Conservation (phyloP, 352 stramenopile species). For the Globisporangium paroecandrum region DNA sequence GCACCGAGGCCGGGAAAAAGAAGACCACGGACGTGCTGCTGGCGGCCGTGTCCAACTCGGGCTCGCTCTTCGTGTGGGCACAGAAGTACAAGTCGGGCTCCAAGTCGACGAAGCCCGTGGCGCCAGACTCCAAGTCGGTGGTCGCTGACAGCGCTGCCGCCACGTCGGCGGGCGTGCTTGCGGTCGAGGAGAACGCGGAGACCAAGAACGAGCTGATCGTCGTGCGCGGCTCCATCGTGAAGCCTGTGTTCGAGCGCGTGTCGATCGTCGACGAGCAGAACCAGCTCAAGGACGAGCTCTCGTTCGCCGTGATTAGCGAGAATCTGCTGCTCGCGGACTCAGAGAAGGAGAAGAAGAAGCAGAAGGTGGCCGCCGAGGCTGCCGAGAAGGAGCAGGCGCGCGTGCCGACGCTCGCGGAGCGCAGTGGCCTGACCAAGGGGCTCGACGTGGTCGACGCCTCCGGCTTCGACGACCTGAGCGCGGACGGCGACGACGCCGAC, state of each 20-base stretch:
- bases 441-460: constrained; percentile 65
- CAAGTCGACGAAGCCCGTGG: constrained; percentile 64
- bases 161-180: constrained; percentile 43
- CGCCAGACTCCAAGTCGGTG: constrained; percentile 40
- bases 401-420: constrained; percentile 70
- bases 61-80: constrained; percentile 68
- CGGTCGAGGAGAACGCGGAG: constrained; percentile 33
- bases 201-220: constrained; percentile 41
- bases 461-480: constrained; percentile 52
- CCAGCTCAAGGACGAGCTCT: constrained; percentile 52
- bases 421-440: constrained; percentile 49
- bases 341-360: constrained; percentile 54
- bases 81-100: constrained; percentile 59
- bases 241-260: constrained; percentile 77
- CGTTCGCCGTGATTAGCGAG: constrained; percentile 60
- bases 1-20: constrained; percentile 44
- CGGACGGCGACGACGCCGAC: constrained; percentile 24
- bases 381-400: constrained; percentile 55
- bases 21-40: constrained; percentile 71
- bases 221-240: constrained; percentile 66
- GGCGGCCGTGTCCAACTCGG: constrained; percentile 48
- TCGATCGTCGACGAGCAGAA: constrained; percentile 54
- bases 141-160: constrained; percentile 23
- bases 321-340: constrained; percentile 53
- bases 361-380: constrained; percentile 39